Conservation (phyloP, 441 rosid genomes). For the Eruca vesicaria region DNA sequence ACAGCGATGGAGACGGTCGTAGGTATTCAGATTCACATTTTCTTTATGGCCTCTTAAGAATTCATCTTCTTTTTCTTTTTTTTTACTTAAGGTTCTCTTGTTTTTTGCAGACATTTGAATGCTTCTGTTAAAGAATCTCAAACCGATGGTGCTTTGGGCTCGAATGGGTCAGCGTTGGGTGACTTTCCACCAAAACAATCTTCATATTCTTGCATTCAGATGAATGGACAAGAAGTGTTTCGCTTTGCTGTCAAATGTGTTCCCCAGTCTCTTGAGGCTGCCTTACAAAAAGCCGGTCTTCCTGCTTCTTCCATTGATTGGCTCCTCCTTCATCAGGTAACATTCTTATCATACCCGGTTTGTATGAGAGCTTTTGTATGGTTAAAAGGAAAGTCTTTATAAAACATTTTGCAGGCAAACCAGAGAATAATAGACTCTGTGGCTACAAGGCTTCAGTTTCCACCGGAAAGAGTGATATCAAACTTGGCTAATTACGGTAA, state of each 20-base stretch:
- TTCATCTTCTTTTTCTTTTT: constrained; percentile 3
- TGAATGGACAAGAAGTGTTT: constrained; percentile 95
- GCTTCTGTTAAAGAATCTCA: constrained; percentile 45
- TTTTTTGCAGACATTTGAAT: constrained; percentile 65
- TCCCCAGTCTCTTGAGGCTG: constrained; percentile 77
- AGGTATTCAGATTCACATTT: constrained; percentile 43
- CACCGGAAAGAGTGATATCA: constrained; percentile 73
- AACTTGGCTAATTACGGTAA: constrained; percentile 88
- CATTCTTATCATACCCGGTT: background rate
- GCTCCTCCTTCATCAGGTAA: constrained; percentile 97
- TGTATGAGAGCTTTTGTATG: background rate
- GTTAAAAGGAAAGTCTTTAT: background rate
- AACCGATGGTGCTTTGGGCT: constrained; percentile 43
- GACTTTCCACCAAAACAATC: constrained; percentile 60
- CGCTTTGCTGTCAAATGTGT: constrained; percentile 86
- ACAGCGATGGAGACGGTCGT: constrained; percentile 82
- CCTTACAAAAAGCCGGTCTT: constrained; percentile 82
- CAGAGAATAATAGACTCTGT: constrained; percentile 93
- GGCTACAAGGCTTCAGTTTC: constrained; percentile 70
- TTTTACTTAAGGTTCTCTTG: background rate
- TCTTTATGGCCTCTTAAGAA: background rate
- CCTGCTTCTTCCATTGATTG: constrained; percentile 69
- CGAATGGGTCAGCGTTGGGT: constrained; percentile 59
- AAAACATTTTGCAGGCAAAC: constrained; percentile 62
- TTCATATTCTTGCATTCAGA: constrained; percentile 71